Conservation (phyloP, 495 filamentous ascomycete genomes). For the Rhypophila decipiens region DNA sequence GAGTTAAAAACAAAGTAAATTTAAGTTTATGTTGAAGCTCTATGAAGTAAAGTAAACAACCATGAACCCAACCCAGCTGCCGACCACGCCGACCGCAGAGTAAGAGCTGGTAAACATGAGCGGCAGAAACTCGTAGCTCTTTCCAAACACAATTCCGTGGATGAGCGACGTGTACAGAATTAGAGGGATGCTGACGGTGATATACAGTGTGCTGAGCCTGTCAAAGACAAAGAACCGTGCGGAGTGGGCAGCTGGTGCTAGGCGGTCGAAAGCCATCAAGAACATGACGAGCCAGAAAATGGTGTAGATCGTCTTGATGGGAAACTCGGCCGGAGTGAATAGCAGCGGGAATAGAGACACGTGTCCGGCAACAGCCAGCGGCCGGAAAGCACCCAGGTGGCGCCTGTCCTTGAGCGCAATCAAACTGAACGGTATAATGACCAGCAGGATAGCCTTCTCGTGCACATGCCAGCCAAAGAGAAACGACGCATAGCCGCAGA, state of each 20-base stretch:
- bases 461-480: constrained; percentile 99
- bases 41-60: constrained; percentile 83
- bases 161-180: constrained; percentile 82
- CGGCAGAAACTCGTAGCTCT: constrained; percentile 81
- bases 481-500: constrained; percentile 96
- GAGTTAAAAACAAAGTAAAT: no score
- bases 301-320: constrained; percentile 88
- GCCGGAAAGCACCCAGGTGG: constrained; percentile 86
- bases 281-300: constrained; percentile 87
- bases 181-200: constrained; percentile 78
- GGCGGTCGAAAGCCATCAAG: constrained; percentile 74
- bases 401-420: constrained; percentile 89
- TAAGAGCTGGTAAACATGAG: constrained; percentile 97
- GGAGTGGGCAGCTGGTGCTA: constrained; percentile 72
- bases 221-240: constrained; percentile 81
- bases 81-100: constrained; percentile 88
- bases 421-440: constrained; percentile 92
- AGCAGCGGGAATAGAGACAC: constrained; percentile 92
- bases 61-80: constrained; percentile 93
- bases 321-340: constrained; percentile 86
- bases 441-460: constrained; percentile 90
- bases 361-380: constrained; percentile 86
- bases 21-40: no score
- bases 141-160: constrained; percentile 76
- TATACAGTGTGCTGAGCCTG: constrained; percentile 82